Conservation (phyloP, 129 eudicot species). For the Escallonia herrerae region DNA sequence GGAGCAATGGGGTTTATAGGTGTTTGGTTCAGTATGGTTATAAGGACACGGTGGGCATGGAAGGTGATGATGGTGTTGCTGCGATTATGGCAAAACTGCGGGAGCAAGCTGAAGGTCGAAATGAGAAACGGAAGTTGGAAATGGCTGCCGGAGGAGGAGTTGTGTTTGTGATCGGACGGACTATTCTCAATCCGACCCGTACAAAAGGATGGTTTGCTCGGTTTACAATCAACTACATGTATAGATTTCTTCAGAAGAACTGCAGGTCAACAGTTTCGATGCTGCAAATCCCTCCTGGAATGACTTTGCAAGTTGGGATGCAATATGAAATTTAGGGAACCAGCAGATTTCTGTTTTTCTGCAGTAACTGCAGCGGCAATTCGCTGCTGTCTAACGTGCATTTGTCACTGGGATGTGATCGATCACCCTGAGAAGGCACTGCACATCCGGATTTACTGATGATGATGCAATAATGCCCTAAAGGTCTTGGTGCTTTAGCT, state of each 20-base stretch:
- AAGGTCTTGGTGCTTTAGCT: too few species aligned
- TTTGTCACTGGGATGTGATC: too few species aligned
- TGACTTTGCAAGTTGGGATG: constrained; percentile 36
- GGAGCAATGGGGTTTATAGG: constrained; percentile 25
- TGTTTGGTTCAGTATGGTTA: constrained; percentile 40
- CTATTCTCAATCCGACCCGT: constrained; percentile 22
- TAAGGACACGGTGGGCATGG: constrained; percentile 15
- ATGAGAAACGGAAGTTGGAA: constrained; percentile 13
- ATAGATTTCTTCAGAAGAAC: constrained; percentile 29
- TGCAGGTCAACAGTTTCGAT: constrained; percentile 16
- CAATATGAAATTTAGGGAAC: constrained; percentile 21
- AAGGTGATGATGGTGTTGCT: constrained; percentile 14
- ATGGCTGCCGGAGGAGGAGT: constrained; percentile 8
- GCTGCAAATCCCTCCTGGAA: constrained; percentile 14
- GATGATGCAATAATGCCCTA: too few species aligned
- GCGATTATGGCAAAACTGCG: constrained; percentile 8
- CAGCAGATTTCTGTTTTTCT: not conserved
- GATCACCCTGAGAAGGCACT: too few species aligned
- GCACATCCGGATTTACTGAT: too few species aligned
- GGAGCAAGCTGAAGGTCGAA: not conserved
- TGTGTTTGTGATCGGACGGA: constrained; percentile 20
- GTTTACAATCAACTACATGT: constrained; percentile 20
- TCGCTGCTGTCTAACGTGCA: too few species aligned
- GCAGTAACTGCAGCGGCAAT: too few species aligned
- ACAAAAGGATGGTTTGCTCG: constrained; percentile 6